Percentiles rank a stretch among this genome's conserved stretches.
phyloP scores from a whole-genome alignment of 2,329 filamentous ascomycete species.

The Coniosporium tulheliwenetii region DNA sequence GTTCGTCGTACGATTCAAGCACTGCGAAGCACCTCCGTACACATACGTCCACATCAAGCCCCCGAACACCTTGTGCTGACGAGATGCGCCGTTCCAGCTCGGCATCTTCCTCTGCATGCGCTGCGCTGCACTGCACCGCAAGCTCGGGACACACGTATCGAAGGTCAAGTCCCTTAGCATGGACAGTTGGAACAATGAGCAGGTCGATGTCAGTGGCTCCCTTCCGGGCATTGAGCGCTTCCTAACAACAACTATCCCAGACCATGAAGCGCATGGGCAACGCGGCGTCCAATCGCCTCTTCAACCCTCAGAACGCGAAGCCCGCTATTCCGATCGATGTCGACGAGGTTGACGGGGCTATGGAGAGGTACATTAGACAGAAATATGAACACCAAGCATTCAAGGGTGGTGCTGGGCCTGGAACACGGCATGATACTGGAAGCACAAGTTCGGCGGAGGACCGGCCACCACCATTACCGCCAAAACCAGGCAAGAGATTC shows the following conservation, averaged over 20 bases:
- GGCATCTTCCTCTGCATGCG: constrained; percentile 97
- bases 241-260: constrained; percentile 27
- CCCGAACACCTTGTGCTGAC: constrained; percentile 6
- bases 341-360: constrained; percentile 83
- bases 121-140: constrained; percentile 87
- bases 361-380: constrained; percentile 88
- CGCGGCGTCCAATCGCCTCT: constrained; percentile 66
- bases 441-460: constrained; percentile 34
- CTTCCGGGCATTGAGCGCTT: neutral
- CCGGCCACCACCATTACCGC: constrained; percentile 40
- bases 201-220: constrained; percentile 64
- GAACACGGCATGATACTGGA: constrained; percentile 37
- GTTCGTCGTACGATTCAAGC: neutral
- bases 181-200: constrained; percentile 92
- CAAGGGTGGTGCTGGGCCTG: constrained; percentile 19
- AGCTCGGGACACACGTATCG: constrained; percentile 91
- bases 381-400: constrained; percentile 67
- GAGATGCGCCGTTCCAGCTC: constrained; percentile 38
- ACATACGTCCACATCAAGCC: neutral
- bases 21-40: neutral
- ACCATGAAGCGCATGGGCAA: constrained; percentile 94
- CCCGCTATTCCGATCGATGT: constrained; percentile 76
- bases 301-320: constrained; percentile 72
- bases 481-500: constrained; percentile 44
- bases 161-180: constrained; percentile 98